Evolutionary conservation across 192 early-diverging fungal species (phyloP).

Genomic region (Mortierella hygrophila): DNA sequence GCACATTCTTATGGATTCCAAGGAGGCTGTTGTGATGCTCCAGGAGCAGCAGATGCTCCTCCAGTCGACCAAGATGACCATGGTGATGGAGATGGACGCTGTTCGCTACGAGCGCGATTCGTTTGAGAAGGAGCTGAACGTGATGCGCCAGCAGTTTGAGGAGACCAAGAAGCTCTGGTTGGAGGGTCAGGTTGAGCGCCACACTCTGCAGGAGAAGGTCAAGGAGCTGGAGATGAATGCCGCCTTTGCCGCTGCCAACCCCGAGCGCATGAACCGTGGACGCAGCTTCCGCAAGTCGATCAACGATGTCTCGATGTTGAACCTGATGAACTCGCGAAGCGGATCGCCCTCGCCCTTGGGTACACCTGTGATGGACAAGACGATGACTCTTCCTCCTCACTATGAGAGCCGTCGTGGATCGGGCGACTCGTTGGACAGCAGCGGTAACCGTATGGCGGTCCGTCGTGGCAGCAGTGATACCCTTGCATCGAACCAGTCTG

Average conservation of each 20-base stretch:
- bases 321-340: constrained; percentile 31
- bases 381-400: constrained; percentile 14
- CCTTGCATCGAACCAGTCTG: constrained; percentile 24
- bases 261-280: constrained; percentile 17
- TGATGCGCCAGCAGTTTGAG: constrained; percentile 48
- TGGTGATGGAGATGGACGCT: constrained; percentile 42
- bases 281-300: constrained; percentile 44
- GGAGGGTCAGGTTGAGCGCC: constrained; percentile 43
- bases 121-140: constrained; percentile 34
- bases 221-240: constrained; percentile 55
- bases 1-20: constrained; percentile 39
- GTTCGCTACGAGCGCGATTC: constrained; percentile 32
- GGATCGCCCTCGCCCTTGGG: constrained; percentile 42
- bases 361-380: constrained; percentile 25
- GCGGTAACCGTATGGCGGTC: not conserved
- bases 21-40: constrained; percentile 43
- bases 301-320: constrained; percentile 42
- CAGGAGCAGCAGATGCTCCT: constrained; percentile 53
- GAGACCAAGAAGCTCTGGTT: constrained; percentile 44
- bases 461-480: constrained; percentile 47
- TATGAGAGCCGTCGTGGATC: constrained; percentile 38
- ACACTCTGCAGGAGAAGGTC: constrained; percentile 48
- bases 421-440: constrained; percentile 30
- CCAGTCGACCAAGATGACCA: constrained; percentile 40
- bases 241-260: constrained; percentile 24